Evolutionary conservation across 1,139 yeast species (phyloP).

Genomic region (Protomyces arabidopsidicola): DNA sequence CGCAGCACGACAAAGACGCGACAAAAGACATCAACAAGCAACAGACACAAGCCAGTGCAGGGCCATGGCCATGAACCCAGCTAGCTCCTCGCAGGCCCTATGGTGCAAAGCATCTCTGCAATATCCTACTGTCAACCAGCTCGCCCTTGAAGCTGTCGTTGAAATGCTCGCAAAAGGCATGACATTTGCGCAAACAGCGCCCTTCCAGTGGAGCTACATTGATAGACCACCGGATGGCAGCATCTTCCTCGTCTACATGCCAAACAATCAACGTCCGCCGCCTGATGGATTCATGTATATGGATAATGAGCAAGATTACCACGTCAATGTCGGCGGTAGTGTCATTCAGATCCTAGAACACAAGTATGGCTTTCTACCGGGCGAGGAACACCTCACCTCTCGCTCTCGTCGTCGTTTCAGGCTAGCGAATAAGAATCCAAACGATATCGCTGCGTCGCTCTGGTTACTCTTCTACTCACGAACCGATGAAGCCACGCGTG

Average conservation of each 20-base stretch:
- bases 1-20: too few species aligned
- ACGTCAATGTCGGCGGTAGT: constrained; percentile 27
- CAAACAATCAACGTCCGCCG: constrained; percentile 24
- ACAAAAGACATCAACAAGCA: too few species aligned
- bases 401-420: constrained; percentile 28
- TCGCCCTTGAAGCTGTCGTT: constrained; percentile 28
- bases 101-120: constrained; percentile 30
- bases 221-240: constrained; percentile 31
- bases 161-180: constrained; percentile 31
- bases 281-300: constrained; percentile 31
- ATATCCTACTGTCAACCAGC: constrained; percentile 27
- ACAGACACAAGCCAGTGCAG: too few species aligned
- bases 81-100: not conserved
- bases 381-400: constrained; percentile 28
- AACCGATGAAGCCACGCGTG: constrained; percentile 24
- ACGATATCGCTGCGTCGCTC: constrained; percentile 21
- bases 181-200: constrained; percentile 14
- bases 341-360: constrained; percentile 30
- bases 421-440: constrained; percentile 21
- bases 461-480: constrained; percentile 19
- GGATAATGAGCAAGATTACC: constrained; percentile 28
- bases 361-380: constrained; percentile 30
- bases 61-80: not conserved
- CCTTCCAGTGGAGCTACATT: constrained; percentile 30
- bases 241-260: constrained; percentile 28